Percentiles rank a stretch among this genome's conserved stretches.
phyloP scores from a whole-genome alignment of 192 early-diverging fungal species.

The Funneliformis mosseae region DNA sequence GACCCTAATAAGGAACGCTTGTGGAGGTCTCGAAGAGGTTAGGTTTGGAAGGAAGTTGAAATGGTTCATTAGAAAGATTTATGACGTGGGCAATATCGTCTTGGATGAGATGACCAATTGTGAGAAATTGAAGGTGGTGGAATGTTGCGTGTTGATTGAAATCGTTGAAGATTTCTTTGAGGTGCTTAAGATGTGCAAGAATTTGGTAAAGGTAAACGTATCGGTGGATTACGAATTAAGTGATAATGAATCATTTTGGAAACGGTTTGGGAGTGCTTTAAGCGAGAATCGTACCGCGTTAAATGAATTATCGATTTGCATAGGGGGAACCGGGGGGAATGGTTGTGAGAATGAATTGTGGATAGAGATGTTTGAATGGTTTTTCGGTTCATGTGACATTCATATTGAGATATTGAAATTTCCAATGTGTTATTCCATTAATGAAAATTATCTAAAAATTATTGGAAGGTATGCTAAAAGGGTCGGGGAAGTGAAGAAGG shows the following conservation, averaged over 20 bases:
- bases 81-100: neutral
- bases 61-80: neutral
- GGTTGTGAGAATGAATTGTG: neutral
- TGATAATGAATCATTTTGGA: neutral
- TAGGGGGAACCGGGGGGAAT: neutral
- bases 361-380: neutral
- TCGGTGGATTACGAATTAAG: neutral
- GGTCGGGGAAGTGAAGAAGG: neutral
- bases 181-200: neutral
- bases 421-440: neutral
- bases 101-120: neutral
- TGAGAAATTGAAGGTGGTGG: neutral
- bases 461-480: neutral
- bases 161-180: neutral
- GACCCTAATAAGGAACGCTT: neutral
- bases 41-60: neutral
- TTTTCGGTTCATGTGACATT: neutral
- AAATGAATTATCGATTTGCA: neutral
- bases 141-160: neutral
- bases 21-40: neutral
- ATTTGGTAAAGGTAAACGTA: neutral
- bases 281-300: neutral
- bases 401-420: neutral
- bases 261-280: neutral
- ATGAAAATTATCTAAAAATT: neutral